phyloP scores from a whole-genome alignment of 2,329 filamentous ascomycete genomes.

The Colletotrichum sp. region DNA sequence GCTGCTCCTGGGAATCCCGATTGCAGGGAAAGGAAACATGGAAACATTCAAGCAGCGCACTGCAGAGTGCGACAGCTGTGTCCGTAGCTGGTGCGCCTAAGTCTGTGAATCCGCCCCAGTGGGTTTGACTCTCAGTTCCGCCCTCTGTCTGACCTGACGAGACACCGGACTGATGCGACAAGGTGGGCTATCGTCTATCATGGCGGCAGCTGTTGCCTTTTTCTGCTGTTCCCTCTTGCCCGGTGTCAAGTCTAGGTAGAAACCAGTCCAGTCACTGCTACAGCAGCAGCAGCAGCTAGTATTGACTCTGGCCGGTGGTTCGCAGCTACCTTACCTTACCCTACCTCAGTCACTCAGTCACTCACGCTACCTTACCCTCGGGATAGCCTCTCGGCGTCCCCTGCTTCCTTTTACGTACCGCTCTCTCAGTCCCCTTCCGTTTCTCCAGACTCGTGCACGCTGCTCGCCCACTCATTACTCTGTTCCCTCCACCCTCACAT shows the following conservation, averaged over 20 bases:
- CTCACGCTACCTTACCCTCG: constrained; percentile 1
- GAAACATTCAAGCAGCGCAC: background rate
- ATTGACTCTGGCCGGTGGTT: background rate
- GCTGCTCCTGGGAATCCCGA: constrained; percentile 3
- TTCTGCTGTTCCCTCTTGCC: background rate
- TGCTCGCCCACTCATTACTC: constrained; percentile 10
- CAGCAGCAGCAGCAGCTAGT: background rate
- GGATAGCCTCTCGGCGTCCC: constrained; percentile 5
- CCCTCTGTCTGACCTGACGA: background rate
- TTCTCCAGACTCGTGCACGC: background rate
- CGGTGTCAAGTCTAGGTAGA: background rate
- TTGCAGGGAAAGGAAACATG: background rate
- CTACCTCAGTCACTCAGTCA: background rate
- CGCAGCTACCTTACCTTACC: background rate
- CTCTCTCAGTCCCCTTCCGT: background rate
- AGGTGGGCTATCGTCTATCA: background rate
- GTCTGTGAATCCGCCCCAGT: background rate
- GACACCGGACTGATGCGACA: background rate
- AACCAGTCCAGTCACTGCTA: background rate
- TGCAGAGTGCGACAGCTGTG: background rate
- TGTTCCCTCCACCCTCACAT: constrained; percentile 12
- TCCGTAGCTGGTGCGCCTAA: background rate
- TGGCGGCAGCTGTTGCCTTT: background rate
- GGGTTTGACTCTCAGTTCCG: background rate
- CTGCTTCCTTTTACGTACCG: constrained; percentile 16